These are phyloP conservation scores for Penicillium sp. DNA, from an alignment of 2,329 filamentous ascomycete species.

Conservation along the genomic window DNA sequence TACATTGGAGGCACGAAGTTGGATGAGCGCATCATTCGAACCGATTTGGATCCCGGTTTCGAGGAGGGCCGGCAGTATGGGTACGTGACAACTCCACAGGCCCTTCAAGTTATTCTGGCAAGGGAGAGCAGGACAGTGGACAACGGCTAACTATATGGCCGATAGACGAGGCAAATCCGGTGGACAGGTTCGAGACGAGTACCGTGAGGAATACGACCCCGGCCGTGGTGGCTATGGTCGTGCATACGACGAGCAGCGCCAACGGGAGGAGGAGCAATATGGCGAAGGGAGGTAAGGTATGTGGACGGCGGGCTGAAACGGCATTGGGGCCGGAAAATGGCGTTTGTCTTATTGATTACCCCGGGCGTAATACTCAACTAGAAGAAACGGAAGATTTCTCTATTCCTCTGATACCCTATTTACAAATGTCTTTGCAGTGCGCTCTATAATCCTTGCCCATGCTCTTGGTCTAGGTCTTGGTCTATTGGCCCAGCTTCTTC, in stretches of 20 bases:
- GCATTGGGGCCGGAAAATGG: constrained; percentile 32
- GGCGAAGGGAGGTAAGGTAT: constrained; percentile 54
- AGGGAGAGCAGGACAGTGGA: not conserved
- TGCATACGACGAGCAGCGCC: constrained; percentile 65
- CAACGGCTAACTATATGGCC: constrained; percentile 11
- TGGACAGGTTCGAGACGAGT: constrained; percentile 96
- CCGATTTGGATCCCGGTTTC: constrained; percentile 93
- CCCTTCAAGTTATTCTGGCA: not conserved
- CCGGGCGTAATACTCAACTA: constrained; percentile 32
- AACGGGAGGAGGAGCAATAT: constrained; percentile 61
- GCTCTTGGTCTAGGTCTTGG: not conserved
- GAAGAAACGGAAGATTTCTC: constrained; percentile 30
- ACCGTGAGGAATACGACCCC: constrained; percentile 94
- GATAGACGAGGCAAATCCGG: constrained; percentile 83
- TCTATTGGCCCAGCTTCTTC: constrained; percentile 24
- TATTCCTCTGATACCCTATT: constrained; percentile 32
- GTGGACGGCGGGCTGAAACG: constrained; percentile 1
- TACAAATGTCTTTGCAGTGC: constrained; percentile 20
- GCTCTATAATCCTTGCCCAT: constrained; percentile 12
- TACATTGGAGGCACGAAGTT: constrained; percentile 98
- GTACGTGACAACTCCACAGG: constrained; percentile 37
- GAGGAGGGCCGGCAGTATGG: constrained; percentile 95
- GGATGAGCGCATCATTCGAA: constrained; percentile 93
- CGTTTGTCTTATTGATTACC: constrained; percentile 30
- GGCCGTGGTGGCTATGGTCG: constrained; percentile 87